phyloP scores from a whole-genome alignment of 2,329 filamentous ascomycete species.

The Pestalotiopsis sp. region DNA sequence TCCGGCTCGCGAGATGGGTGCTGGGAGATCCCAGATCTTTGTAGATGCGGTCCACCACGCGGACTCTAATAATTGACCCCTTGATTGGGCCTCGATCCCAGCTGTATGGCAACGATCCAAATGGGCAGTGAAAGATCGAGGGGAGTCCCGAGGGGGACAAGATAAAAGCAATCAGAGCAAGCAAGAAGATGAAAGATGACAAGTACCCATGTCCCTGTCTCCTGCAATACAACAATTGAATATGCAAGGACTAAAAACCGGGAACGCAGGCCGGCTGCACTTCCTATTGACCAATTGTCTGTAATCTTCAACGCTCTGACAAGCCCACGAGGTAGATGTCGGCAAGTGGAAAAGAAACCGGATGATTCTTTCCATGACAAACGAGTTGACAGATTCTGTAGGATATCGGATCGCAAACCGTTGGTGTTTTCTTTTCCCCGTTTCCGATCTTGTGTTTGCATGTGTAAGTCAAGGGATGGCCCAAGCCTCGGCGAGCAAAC shows the following conservation, averaged over 20 bases:
- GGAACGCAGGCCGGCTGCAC: background rate
- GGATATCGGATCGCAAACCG: background rate
- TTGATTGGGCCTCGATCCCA: background rate
- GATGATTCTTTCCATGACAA: background rate
- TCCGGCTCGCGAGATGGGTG: background rate
- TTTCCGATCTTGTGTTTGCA: background rate
- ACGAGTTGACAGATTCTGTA: background rate
- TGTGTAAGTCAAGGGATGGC: background rate
- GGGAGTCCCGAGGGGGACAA: background rate
- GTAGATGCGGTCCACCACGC: background rate
- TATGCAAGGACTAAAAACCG: background rate
- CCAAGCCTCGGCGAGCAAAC: background rate
- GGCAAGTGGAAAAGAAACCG: background rate
- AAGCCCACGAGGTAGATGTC: background rate
- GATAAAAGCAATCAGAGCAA: background rate
- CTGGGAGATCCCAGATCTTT: background rate
- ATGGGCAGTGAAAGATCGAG: background rate
- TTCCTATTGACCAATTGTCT: background rate
- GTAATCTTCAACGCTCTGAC: background rate
- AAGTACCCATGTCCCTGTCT: background rate
- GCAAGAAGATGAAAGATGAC: background rate
- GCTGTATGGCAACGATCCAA: background rate
- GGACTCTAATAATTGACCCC: background rate
- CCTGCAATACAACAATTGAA: background rate
- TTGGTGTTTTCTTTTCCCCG: background rate